Conservation (phyloP, 192 early-diverging fungal species). For the Backusella tarrabulga region DNA sequence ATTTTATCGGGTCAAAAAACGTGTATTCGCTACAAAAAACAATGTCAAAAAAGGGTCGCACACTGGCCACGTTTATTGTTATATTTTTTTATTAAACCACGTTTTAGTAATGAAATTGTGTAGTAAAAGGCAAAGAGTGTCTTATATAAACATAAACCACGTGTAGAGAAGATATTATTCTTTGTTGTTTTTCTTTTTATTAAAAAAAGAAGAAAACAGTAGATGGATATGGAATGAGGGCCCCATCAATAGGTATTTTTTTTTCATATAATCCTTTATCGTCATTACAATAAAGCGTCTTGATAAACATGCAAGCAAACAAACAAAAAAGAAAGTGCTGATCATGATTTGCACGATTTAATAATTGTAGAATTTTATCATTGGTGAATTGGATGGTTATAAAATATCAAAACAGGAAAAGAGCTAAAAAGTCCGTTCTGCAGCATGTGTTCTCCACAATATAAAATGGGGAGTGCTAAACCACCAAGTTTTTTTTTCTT, state of each 20-base stretch:
- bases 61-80: constrained; percentile 2
- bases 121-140: background rate
- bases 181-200: background rate
- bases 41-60: background rate
- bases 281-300: no score
- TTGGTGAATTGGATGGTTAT: constrained; percentile 6
- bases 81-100: constrained; percentile 2
- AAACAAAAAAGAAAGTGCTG: background rate
- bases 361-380: constrained; percentile 9
- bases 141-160: background rate
- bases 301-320: background rate
- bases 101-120: background rate
- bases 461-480: constrained; percentile 8
- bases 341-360: background rate
- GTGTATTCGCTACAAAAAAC: background rate
- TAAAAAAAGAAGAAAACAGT: background rate
- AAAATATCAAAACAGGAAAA: constrained; percentile 6
- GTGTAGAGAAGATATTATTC: background rate
- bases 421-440: constrained; percentile 1
- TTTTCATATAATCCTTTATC: no score
- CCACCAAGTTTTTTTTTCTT: background rate
- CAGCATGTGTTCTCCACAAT: background rate
- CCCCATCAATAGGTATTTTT: no score
- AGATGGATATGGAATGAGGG: background rate
- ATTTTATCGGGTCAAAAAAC: background rate